Base-by-base conservation (phyloP, 208 protist species). In the Crithidia expoeki region DNA sequence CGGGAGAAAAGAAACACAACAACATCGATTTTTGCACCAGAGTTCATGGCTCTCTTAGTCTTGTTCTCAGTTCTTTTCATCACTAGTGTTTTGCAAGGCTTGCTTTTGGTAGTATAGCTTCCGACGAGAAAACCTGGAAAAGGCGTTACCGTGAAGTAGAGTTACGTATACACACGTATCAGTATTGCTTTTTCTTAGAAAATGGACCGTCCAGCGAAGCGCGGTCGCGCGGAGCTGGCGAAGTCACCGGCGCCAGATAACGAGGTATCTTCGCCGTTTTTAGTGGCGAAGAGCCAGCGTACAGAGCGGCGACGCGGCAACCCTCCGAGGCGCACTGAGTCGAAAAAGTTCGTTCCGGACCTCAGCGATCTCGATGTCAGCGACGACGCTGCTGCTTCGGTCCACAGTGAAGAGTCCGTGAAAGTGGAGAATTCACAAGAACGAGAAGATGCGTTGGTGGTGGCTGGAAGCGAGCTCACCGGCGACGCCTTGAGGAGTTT, bases 401-500 rank as follows among this genome's bases (percentile, higher is more conserved):
- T 4, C 3, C 55, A 72, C 44, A 76, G 71, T 10, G 76, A 74
- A 25, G 74, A 80, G 25, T 72, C 36, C 1, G 68, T 74, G 47
- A 56, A 42, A n/a, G 49, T 47, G 44, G 64, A 74, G 4, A 67
- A 79, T 34, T 63, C 77, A 32, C 80, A 85, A 27, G 68, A 76
- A 4, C 76, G 66, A 7, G 87, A 92, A 66, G 72, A 86, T 4
- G 77, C 74, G 47, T 93, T 27, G 61, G 32, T 42, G 79, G 83
- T 33, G 82, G 63, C 50, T 52, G 71, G 91, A 34, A 69, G 83
- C 27, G 69, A 78, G 2, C 81, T 96, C 0, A 84, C 69, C 25
- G 89, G 89, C 16, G 65, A 69, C 27, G 84, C 81, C 12, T 50
- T 94, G 55, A 86, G 83, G 64, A 75, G 76, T 19, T 96, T 94